Evolutionary conservation across 441 rosid genomes (phyloP).

Genomic region (Isatis lusitanica): DNA sequence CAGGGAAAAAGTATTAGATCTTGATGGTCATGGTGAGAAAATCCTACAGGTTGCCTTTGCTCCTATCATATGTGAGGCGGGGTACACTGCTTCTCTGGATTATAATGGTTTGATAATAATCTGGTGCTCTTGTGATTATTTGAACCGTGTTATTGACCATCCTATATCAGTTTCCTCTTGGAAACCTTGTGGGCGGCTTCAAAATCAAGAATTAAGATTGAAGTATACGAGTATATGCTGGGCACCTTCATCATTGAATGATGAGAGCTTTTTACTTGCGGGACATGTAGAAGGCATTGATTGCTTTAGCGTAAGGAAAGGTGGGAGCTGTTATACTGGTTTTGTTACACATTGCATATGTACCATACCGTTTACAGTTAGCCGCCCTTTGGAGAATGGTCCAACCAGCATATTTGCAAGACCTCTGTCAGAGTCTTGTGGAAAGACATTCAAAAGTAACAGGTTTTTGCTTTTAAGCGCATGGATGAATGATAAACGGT

Average conservation of each 20-base stretch:
- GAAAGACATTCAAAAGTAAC: conserved; percentile 47
- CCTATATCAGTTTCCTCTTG: conserved; percentile 59
- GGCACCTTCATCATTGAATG: conserved; percentile 69
- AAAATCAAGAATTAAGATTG: conserved; percentile 38
- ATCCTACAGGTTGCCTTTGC: conserved; percentile 68
- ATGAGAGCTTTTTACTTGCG: conserved; percentile 63
- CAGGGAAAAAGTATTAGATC: conserved; percentile 43
- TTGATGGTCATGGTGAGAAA: conserved; percentile 71
- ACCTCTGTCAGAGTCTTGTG: conserved; percentile 58
- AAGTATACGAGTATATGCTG: conserved; percentile 80
- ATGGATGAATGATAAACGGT: conserved; percentile 59
- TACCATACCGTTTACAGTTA: conserved; percentile 65
- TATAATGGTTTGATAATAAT: conserved; percentile 73
- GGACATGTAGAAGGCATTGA: conserved; percentile 85
- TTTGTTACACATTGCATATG: conserved; percentile 55
- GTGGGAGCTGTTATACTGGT: conserved; percentile 41
- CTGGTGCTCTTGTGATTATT: conserved; percentile 58
- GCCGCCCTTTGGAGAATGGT: conserved; percentile 49
- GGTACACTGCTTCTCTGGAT: conserved; percentile 79
- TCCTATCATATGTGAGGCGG: conserved; percentile 55
- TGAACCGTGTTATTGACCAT: conserved; percentile 46
- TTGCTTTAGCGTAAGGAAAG: conserved; percentile 65
- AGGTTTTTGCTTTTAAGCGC: conserved; percentile 74
- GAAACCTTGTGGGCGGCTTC: conserved; percentile 67
- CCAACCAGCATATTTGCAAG: conserved; percentile 66